Base-by-base conservation (phyloP, 2,329 filamentous ascomycete species). In the Leptoxyphium fumago region DNA sequence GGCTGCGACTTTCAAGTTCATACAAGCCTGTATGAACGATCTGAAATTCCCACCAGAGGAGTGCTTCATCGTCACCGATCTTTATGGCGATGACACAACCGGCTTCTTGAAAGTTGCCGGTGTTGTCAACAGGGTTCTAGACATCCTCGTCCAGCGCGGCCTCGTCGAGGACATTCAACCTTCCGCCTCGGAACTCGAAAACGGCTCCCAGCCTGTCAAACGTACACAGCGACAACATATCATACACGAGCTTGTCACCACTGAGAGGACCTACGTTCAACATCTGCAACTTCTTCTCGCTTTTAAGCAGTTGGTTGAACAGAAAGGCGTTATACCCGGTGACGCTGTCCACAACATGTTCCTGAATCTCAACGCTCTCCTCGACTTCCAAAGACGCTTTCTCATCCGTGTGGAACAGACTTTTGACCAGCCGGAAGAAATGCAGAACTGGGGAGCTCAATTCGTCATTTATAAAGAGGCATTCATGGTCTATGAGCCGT, bases 91-190 rank as follows among this genome's bases (percentile, higher is more conserved):
- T 55, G 93, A 95, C 63, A 98, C 91, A 1, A 95, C 86, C 39
- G 91, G 91, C 2, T 96, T 98, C 61, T 87, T 95, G 53, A 96
- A 96, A 75, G 88, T 94, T 45, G 88, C 84, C 18, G 84, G 86
- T 66, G 85, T 94, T 45, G 84, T 98, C 51, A 95, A 94, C 61
- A 77, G 80, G 51, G 88, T 96, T 13, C 77, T 98, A 43, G 89
- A 98, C 59, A 75, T 88, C 41, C 78, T 91, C 42, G 80, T 91
- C 52, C 70, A 82, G 55, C 77, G 81, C 50, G 86, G 87, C 7
- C 74, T 87, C 43, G 74, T 96, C 45, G 43, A 68, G 72, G 47
- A 71, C 78, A 64, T 65, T 62, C 53, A 60, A 2, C 57, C 55
- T 10, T 73, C 77, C 43, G 73, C 76, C 13, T 75, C 75, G 6